These are phyloP conservation scores for Heritiera fomes DNA, from an alignment of 345 rosid genomes.

Conservation along the genomic window DNA sequence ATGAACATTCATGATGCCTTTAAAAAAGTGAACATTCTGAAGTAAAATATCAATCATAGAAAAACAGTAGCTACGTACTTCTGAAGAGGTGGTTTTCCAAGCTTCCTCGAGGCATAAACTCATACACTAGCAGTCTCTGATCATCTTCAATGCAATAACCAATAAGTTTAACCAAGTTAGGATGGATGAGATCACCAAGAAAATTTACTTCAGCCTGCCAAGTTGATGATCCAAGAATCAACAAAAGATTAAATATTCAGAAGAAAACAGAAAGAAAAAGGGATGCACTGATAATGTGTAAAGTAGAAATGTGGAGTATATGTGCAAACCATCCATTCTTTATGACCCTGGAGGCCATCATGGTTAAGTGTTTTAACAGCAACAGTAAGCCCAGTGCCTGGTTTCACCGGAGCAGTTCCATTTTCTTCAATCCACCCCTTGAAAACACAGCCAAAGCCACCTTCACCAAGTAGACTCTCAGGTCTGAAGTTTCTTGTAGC, in stretches of 20 bases:
- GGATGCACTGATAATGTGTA: not conserved
- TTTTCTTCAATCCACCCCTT: conserved; percentile 97
- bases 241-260: not conserved
- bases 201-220: conserved; percentile 72
- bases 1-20: not conserved
- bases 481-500: conserved; percentile 94
- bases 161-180: conserved; percentile 52
- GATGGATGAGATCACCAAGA: conserved; percentile 62
- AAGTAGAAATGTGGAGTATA: conserved; percentile 15
- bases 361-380: conserved; percentile 95
- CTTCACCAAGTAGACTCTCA: conserved; percentile 93
- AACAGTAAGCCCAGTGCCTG: conserved; percentile 93
- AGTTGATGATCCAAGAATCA: conserved; percentile 25
- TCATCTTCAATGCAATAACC: conserved; percentile 62
- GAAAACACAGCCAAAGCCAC: conserved; percentile 94
- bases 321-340: conserved; percentile 86
- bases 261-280: not conserved
- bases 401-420: conserved; percentile 95
- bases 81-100: conserved; percentile 66
- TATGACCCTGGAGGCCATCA: conserved; percentile 97
- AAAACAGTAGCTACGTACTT: conserved; percentile 31
- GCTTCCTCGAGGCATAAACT: conserved; percentile 70
- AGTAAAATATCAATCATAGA: not conserved
- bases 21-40: not conserved
- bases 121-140: conserved; percentile 61